Evolutionary conservation across 2,329 filamentous ascomycete genomes (phyloP).

Genomic region (Aspergillus neoniger): DNA sequence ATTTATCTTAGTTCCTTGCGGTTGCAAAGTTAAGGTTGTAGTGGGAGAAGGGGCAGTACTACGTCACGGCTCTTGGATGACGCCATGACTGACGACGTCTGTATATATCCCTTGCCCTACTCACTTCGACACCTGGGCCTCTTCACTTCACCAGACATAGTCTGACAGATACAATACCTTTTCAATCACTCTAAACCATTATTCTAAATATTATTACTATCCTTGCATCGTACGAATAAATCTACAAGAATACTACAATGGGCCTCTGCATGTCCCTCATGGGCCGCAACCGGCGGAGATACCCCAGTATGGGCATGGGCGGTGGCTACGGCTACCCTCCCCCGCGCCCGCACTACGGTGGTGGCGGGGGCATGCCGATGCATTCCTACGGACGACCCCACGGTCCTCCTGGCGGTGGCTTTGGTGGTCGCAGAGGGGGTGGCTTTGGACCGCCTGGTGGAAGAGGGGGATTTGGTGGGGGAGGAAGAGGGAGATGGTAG

Average conservation of each 20-base stretch:
- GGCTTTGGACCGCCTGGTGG: neutral
- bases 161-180: no score
- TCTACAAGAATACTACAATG: neutral
- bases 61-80: no score
- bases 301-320: neutral
- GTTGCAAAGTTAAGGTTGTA: no score
- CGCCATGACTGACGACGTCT: no score
- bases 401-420: neutral
- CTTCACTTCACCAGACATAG: neutral
- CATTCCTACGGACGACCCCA: neutral
- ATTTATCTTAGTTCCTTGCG: no score
- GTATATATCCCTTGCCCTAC: no score
- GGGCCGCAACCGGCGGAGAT: neutral
- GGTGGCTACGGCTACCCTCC: neutral
- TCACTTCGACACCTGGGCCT: neutral
- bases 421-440: neutral
- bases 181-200: no score
- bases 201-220: neutral
- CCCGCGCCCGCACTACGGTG: neutral
- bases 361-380: conserved; percentile 6
- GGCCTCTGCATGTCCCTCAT: neutral
- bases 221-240: neutral
- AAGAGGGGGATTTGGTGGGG: neutral
- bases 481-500: neutral
- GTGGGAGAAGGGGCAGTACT: no score